Evolutionary conservation across 139 green algal genomes (phyloP), one percentile per base, ranked within the genome.

Genomic region (Coelastrella sp.): DNA sequence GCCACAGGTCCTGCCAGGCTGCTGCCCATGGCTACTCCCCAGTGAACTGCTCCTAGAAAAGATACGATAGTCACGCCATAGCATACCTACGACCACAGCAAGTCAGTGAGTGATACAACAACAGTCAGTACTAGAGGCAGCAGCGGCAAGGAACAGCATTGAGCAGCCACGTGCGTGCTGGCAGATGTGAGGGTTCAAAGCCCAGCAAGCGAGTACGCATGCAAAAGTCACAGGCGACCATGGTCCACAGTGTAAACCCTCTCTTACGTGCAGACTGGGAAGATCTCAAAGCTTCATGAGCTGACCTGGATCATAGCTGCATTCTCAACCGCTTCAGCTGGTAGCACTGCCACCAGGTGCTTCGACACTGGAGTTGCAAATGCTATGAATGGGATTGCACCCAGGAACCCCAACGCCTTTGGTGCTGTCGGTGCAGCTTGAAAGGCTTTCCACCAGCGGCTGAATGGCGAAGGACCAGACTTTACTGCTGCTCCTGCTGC

Each of bases 31-130:
- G 97, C 97, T 5, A 97, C 58, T n/a, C 96, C 97, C 97, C 97
- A 99, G 89, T 99, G 97, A 19, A 98, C 95, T 4, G 95, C 97
- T 17, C 97, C 97, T n/a, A 99, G 88, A 85, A 99, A 99, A 13
- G 95, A 95, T 4, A 97, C 92, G 58, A 99, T 98, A 16, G 88
- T 93, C 4, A 95, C 96, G 7, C 96, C 97, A 65, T 98, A 98
- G 5, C 90, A 92, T 0, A 96, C 86, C 91, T 98, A 74, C 58
- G 22, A n/a, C 7, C 68, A 22, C 2, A 20, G n/a, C 57, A 61
- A 47, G 32, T 47, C 32, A 47, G 32, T 47, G 32, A 47, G 32
- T 47, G 32, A 47, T 47, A 47, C 1, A 47, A 47, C 32, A 47
- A 47, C 32, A 47, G 32, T 47, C 32, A 47, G 32, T 1, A 47